Evolutionary conservation across 2,329 filamentous ascomycete species (phyloP), one percentile per base, ranked within the genome.

Genomic region (Pestalotiopsis sp.): DNA sequence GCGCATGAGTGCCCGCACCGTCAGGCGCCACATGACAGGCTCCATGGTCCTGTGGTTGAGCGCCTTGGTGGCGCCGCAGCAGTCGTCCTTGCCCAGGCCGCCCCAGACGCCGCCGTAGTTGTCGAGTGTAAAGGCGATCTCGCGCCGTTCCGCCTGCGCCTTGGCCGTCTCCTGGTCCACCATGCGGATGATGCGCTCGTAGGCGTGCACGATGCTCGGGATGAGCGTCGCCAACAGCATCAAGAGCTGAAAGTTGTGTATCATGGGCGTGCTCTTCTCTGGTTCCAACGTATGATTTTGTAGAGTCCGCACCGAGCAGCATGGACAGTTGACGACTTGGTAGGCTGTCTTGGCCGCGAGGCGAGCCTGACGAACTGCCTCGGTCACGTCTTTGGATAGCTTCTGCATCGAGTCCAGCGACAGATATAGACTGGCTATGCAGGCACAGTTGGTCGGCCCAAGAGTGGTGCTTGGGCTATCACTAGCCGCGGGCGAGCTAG

Each of bases 211-310:
- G 59, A 88, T 83, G 9, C 86, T 86, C 1, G 88, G 87, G 3
- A 91, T 79, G 38, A 91, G 82, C 2, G 87, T 84, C 6, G 84
- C 86, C 4, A 91, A 79, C 66, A 89, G 81, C 87, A 90, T 90
- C 64, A 86, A 81, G 73, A 84, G 89, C 75, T 90, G 89, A 70
- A 88, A 86, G 38, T 81, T 73, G 65, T 86, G 83, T 65, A 89
- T 82, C 25, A 83, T 80, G 1, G 81, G 79, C 1, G 67, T 59
- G 31, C 72, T 27, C 13, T 65, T 36, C 1, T 45, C 17, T 20
- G 58, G 23, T 7, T 63, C 9, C 9, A 71, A 71, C 1, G 78
- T 72, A 5, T 83, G 80, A 7, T 79, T 73, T 17, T 81, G 60
- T 36, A 80, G 77, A 63, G 83, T 52, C 3, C 45, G 83, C 27